Evolutionary conservation across 129 eudicot species (phyloP).

Genomic region (Flaveria ramosissima): DNA sequence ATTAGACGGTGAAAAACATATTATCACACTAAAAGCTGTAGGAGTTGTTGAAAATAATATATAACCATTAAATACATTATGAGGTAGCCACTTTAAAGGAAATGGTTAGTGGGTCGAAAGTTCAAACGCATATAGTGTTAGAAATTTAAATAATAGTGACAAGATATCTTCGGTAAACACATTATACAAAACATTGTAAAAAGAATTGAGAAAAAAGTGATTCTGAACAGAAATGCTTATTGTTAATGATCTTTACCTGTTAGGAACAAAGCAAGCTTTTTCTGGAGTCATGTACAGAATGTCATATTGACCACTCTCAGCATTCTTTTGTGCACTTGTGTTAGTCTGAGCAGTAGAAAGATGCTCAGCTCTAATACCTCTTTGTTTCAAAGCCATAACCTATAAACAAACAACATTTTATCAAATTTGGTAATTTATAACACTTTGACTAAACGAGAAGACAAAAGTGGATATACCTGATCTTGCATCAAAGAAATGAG

Average conservation of each 20-base stretch:
- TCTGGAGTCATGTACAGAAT: conserved; percentile 92
- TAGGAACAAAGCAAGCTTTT: conserved; percentile 65
- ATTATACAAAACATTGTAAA: neutral
- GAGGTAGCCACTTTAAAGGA: conserved; percentile 3
- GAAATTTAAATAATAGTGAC: neutral
- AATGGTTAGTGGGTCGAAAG: neutral
- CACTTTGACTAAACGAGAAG: neutral
- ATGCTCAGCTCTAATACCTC: conserved; percentile 80
- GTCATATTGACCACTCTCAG: conserved; percentile 66
- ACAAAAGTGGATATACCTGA: conserved; percentile 52
- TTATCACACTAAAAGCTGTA: neutral
- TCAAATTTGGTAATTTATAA: conserved; percentile 1
- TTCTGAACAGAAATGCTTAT: neutral
- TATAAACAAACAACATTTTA: conserved; percentile 24
- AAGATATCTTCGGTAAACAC: neutral
- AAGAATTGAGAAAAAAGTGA: neutral
- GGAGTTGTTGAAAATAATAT: neutral
- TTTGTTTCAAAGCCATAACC: conserved; percentile 92
- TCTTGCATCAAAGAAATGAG: conserved; percentile 95
- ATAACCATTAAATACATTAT: neutral
- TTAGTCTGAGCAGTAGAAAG: conserved; percentile 79
- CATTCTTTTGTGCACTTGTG: conserved; percentile 53
- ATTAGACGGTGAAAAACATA: neutral
- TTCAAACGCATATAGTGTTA: neutral
- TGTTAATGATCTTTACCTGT: conserved; percentile 48